A percentile compares a stretch with the other conserved stretches of the same genome.
Conservation (phyloP, 163 green algal species). For the Scenedesmus sp. region DNA sequence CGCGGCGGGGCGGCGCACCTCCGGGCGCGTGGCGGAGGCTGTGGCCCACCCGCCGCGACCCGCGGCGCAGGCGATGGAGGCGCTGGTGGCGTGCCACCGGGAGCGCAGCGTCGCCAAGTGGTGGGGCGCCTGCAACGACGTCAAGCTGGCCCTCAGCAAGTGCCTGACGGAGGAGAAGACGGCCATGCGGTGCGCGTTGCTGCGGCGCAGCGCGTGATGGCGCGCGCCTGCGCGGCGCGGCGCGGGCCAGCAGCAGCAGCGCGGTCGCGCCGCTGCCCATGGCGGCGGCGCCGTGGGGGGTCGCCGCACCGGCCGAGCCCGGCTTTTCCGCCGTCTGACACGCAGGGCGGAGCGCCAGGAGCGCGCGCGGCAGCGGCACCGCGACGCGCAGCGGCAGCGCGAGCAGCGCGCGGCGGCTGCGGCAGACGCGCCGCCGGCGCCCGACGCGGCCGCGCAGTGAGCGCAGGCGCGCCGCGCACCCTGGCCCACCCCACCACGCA, state of each 20-base stretch:
- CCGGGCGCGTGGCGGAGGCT: neutral
- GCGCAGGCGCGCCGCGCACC: too few species aligned
- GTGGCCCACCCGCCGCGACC: neutral
- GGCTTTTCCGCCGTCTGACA: too few species aligned
- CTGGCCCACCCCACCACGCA: too few species aligned
- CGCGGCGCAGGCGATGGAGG: conserved; percentile 40
- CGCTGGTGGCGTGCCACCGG: conserved; percentile 31
- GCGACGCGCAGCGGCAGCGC: neutral
- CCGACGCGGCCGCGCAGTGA: too few species aligned
- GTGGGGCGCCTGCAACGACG: conserved; percentile 51
- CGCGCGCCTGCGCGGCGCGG: too few species aligned
- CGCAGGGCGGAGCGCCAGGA: conserved; percentile 41
- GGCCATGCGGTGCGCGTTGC: conserved; percentile 32
- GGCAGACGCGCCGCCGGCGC: neutral
- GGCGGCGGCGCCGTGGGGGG: too few species aligned
- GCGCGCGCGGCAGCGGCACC: neutral
- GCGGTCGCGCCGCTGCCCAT: too few species aligned
- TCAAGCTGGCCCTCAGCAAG: conserved; percentile 32
- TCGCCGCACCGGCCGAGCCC: too few species aligned
- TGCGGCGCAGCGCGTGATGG: neutral
- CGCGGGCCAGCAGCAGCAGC: too few species aligned
- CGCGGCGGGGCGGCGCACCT: too few species aligned
- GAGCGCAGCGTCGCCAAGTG: conserved; percentile 39
- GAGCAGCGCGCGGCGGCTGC: neutral
- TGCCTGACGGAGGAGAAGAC: conserved; percentile 47